Base-by-base conservation (phyloP, 139 green algal genomes). In the Auxenochlorella protothecoides region DNA sequence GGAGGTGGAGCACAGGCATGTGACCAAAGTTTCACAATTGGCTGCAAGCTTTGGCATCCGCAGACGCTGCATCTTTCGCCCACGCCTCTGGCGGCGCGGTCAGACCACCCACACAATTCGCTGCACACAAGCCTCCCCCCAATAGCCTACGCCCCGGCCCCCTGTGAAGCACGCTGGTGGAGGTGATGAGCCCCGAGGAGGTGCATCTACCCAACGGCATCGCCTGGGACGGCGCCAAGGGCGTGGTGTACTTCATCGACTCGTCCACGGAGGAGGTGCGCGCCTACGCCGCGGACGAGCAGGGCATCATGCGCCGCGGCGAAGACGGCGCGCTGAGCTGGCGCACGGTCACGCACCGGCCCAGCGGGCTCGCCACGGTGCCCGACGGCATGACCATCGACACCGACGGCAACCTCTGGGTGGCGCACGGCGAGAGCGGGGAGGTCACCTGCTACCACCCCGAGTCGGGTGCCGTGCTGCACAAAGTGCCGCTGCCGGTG, bases 301-400 rank as follows among this genome's bases (percentile, higher is more conserved):
- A 75, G 71, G 71, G 71, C 55, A 65, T 70, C 11, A 55, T 55
- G 15, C 53, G 60, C 15, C 65, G 72, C 13, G 66, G 53, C 3
- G 6, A 53, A 2, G 72, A 72, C 14, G 72, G 72, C 59, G 52
- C 55, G n/a, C 72, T 77, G 66, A n/a, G 63, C 53, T 66, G 44
- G 6, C 59, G 67, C 53, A 57, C 27, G 3, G 60, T 83, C 57
- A 53, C 5, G 55, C 57, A 15, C 57, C 4, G 52, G 0, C 63
- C 73, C 16, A 75, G 27, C 4, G 52, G 54, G 10, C 73, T 76
- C 51, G 74, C 67, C 59, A 15, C 66, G 2, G 78, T 83, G 65
- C 84, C 84, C 4, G 83, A 91, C 62, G 85, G 86, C 60, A 89
- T 89, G 76, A 83, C 82, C 44, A 85, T 91, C 15, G 78, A 85